A percentile compares a stretch with the other conserved stretches of the same genome.
Evolutionary conservation across 106 monocot species (phyloP).

Genomic region (Triglochin maritima): DNA sequence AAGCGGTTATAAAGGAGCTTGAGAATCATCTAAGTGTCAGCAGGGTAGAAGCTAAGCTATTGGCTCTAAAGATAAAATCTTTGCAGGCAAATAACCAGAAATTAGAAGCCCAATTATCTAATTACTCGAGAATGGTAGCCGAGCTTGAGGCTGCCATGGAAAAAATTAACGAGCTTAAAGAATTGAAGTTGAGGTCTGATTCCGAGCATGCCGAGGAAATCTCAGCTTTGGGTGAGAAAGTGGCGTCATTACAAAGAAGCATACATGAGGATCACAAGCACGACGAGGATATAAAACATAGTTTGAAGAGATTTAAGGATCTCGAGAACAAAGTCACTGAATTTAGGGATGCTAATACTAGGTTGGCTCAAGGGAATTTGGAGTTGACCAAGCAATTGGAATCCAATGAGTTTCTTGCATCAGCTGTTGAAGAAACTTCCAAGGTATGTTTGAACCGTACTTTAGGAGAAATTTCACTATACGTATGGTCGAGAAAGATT

Average conservation of each 20-base stretch:
- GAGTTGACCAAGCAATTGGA: conserved; percentile 36
- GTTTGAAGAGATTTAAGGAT: conserved; percentile 30
- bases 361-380: conserved; percentile 41
- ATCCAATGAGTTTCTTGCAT: conserved; percentile 14
- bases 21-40: conserved; percentile 8
- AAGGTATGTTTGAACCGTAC: conserved; percentile 30
- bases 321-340: conserved; percentile 35
- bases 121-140: background rate
- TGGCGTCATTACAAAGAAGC: conserved; percentile 17
- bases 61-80: conserved; percentile 13
- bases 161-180: conserved; percentile 31
- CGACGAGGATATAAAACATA: conserved; percentile 27
- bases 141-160: conserved; percentile 32
- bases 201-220: conserved; percentile 34
- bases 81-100: conserved; percentile 23
- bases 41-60: conserved; percentile 9
- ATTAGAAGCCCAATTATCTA: conserved; percentile 29
- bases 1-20: conserved; percentile 6
- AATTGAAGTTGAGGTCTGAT: conserved; percentile 26
- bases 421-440: conserved; percentile 2
- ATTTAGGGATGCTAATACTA: conserved; percentile 34
- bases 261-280: conserved; percentile 13
- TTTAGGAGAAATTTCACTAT: background rate
- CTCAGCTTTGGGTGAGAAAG: conserved; percentile 24
- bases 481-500: background rate